phyloP scores from a whole-genome alignment of 441 rosid species.

The Eruca vesicaria region DNA sequence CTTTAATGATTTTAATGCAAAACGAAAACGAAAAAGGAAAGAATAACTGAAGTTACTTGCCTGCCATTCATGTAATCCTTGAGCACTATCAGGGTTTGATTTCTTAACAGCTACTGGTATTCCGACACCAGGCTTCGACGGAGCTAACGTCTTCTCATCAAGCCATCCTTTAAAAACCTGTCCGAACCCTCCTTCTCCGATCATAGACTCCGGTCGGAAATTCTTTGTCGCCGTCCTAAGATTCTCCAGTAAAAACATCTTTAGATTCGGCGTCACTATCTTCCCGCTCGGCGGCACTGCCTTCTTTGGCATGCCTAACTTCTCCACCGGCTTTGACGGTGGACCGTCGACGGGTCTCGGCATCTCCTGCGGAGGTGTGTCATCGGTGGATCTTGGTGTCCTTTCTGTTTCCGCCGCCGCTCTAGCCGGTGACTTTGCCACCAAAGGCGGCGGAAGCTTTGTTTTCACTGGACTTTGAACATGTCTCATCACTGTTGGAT shows the following conservation, averaged over 20 bases:
- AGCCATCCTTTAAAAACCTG: conserved; percentile 75
- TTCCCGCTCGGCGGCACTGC: conserved; percentile 42
- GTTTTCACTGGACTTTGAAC: neutral
- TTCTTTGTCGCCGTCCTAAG: conserved; percentile 57
- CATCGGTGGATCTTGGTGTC: neutral
- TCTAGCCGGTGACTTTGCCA: conserved; percentile 17
- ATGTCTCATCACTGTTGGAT: neutral
- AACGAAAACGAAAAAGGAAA: neutral
- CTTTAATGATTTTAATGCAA: conserved; percentile 1
- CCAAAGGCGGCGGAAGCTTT: conserved; percentile 24
- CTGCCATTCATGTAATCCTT: conserved; percentile 83
- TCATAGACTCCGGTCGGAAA: conserved; percentile 48
- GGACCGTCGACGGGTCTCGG: conserved; percentile 3
- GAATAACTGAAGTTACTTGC: conserved; percentile 11
- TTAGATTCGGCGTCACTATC: conserved; percentile 37
- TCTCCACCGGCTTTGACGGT: conserved; percentile 7
- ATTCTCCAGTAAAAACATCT: conserved; percentile 47
- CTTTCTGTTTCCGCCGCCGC: conserved; percentile 3
- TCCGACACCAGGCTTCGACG: conserved; percentile 53
- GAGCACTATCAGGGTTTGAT: conserved; percentile 77
- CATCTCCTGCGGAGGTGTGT: neutral
- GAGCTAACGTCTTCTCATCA: conserved; percentile 54
- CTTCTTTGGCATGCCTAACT: conserved; percentile 34
- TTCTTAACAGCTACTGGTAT: conserved; percentile 85
- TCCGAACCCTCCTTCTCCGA: conserved; percentile 80